Evolutionary conservation across 768 basidiomycete genomes (phyloP).

Genomic region (Boletus subparvulus): DNA sequence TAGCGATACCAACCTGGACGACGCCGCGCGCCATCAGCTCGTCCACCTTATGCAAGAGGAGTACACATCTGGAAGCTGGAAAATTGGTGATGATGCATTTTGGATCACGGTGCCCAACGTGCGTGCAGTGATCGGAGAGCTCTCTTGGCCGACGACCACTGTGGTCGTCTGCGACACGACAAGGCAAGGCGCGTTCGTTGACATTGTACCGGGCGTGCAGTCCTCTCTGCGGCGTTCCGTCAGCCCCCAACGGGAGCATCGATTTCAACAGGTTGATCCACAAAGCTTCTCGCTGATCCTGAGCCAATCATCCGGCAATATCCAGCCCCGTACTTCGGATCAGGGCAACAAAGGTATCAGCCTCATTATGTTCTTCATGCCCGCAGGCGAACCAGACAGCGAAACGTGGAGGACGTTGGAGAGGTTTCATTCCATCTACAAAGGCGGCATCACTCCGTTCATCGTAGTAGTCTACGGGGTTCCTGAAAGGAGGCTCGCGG

Average conservation of each 20-base stretch:
- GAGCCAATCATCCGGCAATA: not conserved
- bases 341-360: constrained; percentile 2
- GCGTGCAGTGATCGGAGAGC: constrained; percentile 17
- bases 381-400: not conserved
- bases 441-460: constrained; percentile 15
- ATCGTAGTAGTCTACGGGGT: constrained; percentile 17
- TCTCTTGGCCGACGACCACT: constrained; percentile 21
- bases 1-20: not conserved
- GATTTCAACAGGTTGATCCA: constrained; percentile 17
- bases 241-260: constrained; percentile 2
- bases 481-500: constrained; percentile 6
- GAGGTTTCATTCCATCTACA: constrained; percentile 13
- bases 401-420: constrained; percentile 16
- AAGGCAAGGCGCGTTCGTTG: not conserved
- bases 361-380: constrained; percentile 19
- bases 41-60: constrained; percentile 12
- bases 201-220: constrained; percentile 9
- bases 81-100: constrained; percentile 1
- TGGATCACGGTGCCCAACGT: constrained; percentile 18
- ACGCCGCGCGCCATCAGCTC: not conserved
- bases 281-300: not conserved
- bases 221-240: constrained; percentile 1
- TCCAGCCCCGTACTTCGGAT: not conserved
- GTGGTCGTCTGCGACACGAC: constrained; percentile 21
- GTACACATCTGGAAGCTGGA: constrained; percentile 13